Base-by-base conservation (phyloP, 306 rosid species). In the Cicer judaicum region DNA sequence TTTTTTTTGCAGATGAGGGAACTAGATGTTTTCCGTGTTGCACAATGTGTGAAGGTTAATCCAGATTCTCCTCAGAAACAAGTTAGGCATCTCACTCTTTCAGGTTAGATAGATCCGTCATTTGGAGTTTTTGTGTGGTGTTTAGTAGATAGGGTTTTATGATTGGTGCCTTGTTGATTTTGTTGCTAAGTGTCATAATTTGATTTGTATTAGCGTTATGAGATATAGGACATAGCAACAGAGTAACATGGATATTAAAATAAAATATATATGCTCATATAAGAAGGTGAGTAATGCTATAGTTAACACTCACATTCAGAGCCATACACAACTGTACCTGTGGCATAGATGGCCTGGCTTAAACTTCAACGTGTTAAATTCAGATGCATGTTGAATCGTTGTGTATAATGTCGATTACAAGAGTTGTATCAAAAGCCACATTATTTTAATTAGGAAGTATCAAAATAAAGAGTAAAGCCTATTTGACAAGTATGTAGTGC, bases 11-110 rank as follows among this genome's bases (percentile, higher is more conserved):
- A 89, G 97, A 77, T 89, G 87, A 84, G 84, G 48, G 89, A 39
- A 67, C 84, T 93, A 82, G 91, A 88, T 71, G 88, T 64, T 63
- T 93, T 85, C 75, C 78, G 66, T 59, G 71, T 38, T 79, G 89
- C 93, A 5, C 75, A 87, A 14, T 93, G 93, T 76, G 97, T 93
- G 73, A 91, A 93, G 83, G 97, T 93, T 77, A 93, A 93, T 86
- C 98, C 98, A 41, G 98, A 93, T 83, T 88, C 98, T 48, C 98
- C 98, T 21, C 98, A 93, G 90, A 93, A 93, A 85, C 93, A 88
- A 81, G 93, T 93, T 89, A 85, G 98, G 79, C 84, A 89, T 89
- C 89, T 93, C 79, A 91, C 98, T 16, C 98, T 91, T 44, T 79
- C 89, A 64, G 97, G 97, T 93, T 42, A 80, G 93, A 74, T 82